phyloP scores from a whole-genome alignment of 257 asterid genomes.

The Datura wrightii region DNA sequence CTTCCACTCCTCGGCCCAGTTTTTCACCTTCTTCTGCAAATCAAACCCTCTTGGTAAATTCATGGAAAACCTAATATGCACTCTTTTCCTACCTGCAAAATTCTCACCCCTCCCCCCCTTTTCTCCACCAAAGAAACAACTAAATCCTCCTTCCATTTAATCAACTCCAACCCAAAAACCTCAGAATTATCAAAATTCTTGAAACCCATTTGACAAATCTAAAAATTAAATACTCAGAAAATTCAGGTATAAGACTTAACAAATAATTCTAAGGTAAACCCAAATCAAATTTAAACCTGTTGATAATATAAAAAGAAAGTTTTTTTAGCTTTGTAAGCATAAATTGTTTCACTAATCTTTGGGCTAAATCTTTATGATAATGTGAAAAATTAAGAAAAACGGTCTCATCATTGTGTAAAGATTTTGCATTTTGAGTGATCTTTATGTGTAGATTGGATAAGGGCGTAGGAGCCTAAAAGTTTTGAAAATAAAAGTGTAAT shows the following conservation, averaged over 20 bases:
- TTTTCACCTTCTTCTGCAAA: slow-evolving; percentile 65
- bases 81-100: slow-evolving; percentile 39
- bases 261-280: slow-evolving; percentile 82
- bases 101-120: slow-evolving; percentile 31
- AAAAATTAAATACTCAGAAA: slow-evolving; percentile 64
- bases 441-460: slow-evolving; percentile 72
- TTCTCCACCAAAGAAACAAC: slow-evolving; percentile 63
- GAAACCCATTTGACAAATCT: slow-evolving; percentile 73
- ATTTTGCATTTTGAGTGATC: slow-evolving; percentile 58
- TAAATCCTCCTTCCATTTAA: slow-evolving; percentile 71
- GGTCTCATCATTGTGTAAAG: slow-evolving; percentile 69
- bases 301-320: slow-evolving; percentile 70
- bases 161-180: slow-evolving; percentile 80
- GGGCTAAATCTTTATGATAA: slow-evolving; percentile 58
- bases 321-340: slow-evolving; percentile 65
- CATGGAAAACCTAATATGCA: slow-evolving; percentile 56
- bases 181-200: slow-evolving; percentile 49
- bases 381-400: slow-evolving; percentile 47
- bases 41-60: slow-evolving; percentile 80
- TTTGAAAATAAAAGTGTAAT: slow-evolving; percentile 68
- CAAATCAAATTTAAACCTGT: slow-evolving; percentile 65
- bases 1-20: slow-evolving; percentile 79
- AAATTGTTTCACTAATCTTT: slow-evolving; percentile 64
- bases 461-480: slow-evolving; percentile 58
- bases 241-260: slow-evolving; percentile 65